Conservation (phyloP, 306 rosid species). For the Glycyrrhiza uralensis region DNA sequence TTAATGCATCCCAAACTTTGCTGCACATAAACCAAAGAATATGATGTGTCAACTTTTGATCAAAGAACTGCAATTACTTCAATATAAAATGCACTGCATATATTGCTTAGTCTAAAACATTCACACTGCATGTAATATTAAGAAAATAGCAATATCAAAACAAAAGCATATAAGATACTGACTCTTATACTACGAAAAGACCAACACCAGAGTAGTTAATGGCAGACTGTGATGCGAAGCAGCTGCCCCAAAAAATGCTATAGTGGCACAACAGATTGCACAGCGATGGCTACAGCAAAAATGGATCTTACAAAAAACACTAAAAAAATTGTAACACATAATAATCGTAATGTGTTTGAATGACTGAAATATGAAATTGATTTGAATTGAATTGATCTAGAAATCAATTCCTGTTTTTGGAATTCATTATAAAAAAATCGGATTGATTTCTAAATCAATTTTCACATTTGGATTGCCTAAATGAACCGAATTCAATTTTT, state of each 20-base stretch:
- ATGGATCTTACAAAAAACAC: background rate
- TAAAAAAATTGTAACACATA: background rate
- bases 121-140: background rate
- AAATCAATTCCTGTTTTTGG: background rate
- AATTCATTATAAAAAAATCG: background rate
- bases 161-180: background rate
- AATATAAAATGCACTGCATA: background rate
- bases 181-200: background rate
- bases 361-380: background rate
- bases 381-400: background rate
- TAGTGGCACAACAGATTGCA: background rate
- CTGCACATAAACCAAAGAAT: conserved; percentile 49
- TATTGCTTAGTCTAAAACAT: background rate
- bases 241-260: too few relatives aligned
- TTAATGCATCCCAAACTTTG: conserved; percentile 96
- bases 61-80: background rate
- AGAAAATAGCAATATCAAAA: background rate
- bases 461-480: background rate
- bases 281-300: background rate
- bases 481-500: background rate
- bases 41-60: background rate
- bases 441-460: background rate
- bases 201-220: background rate
- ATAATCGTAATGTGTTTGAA: background rate
- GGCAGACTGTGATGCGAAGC: background rate